Base-by-base conservation (phyloP, 2,329 filamentous ascomycete species). In the Xylaria multiplex region DNA sequence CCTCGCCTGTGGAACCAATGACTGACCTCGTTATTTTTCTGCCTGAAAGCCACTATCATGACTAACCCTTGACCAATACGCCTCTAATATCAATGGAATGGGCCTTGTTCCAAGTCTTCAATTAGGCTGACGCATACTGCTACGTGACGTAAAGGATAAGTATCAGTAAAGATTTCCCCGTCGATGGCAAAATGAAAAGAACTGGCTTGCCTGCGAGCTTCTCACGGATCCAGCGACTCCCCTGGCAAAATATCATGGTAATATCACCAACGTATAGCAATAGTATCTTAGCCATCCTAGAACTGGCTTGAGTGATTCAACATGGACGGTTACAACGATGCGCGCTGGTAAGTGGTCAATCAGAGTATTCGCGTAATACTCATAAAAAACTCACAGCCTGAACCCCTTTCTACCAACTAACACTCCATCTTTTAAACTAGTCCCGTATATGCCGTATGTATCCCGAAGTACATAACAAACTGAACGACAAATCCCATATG, bases 381-480 rank as follows among this genome's bases (percentile, higher is more conserved):
- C 48, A 22, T 40, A 48, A 22, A 8, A 50, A 1, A 27, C 7
- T 27, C 9, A 32, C 30, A 16, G 14, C 30, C 37, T 37, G 30
- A 45, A 27, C 27, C 62, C 11, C 3, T 46, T n/a, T 64, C 22
- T 6, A 19, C 24, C 5, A 32, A 24, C 64, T 66, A 32, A 62
- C 30, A 11, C 7, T 14, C 3, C 3, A 54, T 13, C 32, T 35
- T 16, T 5, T 5, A 22, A 59, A 49, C 9, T 27, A 83, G 81
- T 72, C 82, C 81, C 3, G 76, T 77, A 67, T 84, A 84, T 72
- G 78, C 81, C 60, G 82, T 83, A 75, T 59, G 81, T 52, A 45
- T 19, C 30, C 58, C 55, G 35, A 42, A 53, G 45, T 16, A 14
- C 37, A 45, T 13, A 11, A 45, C 11, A 11, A 19, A 14, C 37